Evolutionary conservation across 441 rosid genomes (phyloP).

Genomic region (Biscutella auriculata): DNA sequence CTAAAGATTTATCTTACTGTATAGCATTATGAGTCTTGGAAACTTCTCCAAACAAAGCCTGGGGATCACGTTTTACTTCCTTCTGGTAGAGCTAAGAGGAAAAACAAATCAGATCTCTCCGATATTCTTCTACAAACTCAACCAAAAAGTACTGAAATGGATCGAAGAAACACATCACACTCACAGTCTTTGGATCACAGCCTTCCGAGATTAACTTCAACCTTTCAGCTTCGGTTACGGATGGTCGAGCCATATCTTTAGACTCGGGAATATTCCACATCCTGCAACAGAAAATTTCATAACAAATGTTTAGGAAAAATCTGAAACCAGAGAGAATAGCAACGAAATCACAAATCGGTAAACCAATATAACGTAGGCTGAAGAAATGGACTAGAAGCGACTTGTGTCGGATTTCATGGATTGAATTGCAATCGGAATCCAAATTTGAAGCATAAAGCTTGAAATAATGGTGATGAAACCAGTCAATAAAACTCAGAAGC

Average conservation of each 20-base stretch:
- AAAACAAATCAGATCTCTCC: constrained; percentile 26
- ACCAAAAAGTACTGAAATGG: not conserved
- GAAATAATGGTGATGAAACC: not conserved
- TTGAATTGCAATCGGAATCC: not conserved
- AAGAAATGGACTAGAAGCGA: not conserved
- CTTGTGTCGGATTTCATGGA: not conserved
- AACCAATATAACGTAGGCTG: not conserved
- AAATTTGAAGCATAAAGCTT: not conserved
- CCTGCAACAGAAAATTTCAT: constrained; percentile 24
- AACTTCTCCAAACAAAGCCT: constrained; percentile 28
- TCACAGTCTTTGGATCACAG: constrained; percentile 53
- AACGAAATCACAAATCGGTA: not conserved
- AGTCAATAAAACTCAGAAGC: not conserved
- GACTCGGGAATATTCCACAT: constrained; percentile 63
- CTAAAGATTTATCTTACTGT: constrained; percentile 30
- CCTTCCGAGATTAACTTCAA: constrained; percentile 72
- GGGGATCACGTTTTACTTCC: constrained; percentile 56
- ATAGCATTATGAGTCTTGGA: constrained; percentile 28
- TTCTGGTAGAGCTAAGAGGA: constrained; percentile 51
- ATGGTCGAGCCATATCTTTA: constrained; percentile 42
- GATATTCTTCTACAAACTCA: not conserved
- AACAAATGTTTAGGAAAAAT: not conserved
- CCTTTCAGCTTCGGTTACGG: constrained; percentile 60
- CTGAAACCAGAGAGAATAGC: not conserved
- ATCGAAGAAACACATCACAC: constrained; percentile 16